A percentile compares a stretch with the other conserved stretches of the same genome.
Conservation (phyloP, 176 grass and related monocot species). For the Aegilops bicornis region DNA sequence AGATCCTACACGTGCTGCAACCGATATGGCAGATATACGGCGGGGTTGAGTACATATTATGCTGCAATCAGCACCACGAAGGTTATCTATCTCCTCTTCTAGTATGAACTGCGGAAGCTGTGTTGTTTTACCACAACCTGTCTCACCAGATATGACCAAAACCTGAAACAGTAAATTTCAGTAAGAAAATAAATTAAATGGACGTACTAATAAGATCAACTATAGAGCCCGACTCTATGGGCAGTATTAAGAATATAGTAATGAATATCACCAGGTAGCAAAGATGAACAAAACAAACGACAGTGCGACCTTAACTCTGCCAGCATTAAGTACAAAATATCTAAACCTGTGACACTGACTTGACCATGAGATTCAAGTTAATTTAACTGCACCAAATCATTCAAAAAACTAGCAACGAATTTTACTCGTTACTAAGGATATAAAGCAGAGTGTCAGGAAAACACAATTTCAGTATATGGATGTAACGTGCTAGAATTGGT, state of each 20-base stretch:
- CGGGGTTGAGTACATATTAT: conserved; percentile 98
- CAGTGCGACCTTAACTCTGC: not conserved
- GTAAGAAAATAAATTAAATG: conserved; percentile 6
- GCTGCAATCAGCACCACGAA: conserved; percentile 76
- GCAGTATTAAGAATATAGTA: conserved; percentile 1
- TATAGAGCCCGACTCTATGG: not conserved
- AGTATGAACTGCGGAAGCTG: conserved; percentile 96
- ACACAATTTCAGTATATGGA: not conserved
- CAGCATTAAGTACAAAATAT: not conserved
- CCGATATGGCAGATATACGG: conserved; percentile 94
- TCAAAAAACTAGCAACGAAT: conserved; percentile 22
- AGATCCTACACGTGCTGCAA: conserved; percentile 80
- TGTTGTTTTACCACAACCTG: conserved; percentile 96
- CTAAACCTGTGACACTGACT: not conserved
- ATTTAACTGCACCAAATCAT: not conserved
- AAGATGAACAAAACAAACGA: conserved; percentile 19
- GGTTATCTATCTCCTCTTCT: conserved; percentile 80
- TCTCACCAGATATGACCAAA: conserved; percentile 95
- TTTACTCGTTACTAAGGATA: not conserved
- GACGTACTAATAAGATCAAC: not conserved
- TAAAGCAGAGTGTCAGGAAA: not conserved
- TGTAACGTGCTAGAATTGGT: not conserved
- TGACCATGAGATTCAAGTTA: conserved; percentile 6
- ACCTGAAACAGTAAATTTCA: conserved; percentile 49
- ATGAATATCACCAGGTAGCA: conserved; percentile 8